phyloP scores from a whole-genome alignment of 1,284 basidiomycete genomes.

The Cystobasidium slooffiae region DNA sequence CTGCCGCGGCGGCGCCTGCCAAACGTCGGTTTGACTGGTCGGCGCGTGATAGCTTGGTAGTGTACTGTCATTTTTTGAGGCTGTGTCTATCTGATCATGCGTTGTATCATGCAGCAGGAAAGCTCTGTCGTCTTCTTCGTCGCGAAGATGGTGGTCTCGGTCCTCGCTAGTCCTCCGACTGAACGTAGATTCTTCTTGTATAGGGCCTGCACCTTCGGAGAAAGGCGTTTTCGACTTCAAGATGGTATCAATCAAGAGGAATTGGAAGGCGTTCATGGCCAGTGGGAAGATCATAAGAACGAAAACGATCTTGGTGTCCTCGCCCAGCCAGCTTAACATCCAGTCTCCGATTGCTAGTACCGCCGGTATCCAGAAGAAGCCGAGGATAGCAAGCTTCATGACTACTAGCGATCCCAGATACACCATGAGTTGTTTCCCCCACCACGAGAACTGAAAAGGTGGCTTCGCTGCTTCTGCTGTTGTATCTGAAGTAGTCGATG shows the following conservation, averaged over 20 bases:
- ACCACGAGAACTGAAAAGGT: constrained; percentile 62
- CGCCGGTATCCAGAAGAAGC: constrained; percentile 62
- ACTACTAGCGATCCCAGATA: constrained; percentile 80
- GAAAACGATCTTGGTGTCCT: constrained; percentile 54
- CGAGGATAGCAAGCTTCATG: constrained; percentile 89
- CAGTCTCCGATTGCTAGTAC: constrained; percentile 76
- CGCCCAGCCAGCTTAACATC: constrained; percentile 77
- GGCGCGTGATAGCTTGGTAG: constrained; percentile 9
- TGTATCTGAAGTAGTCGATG: background rate
- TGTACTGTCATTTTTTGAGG: background rate
- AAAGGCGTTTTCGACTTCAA: constrained; percentile 32
- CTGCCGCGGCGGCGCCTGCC: no score
- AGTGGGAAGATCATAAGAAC: constrained; percentile 93
- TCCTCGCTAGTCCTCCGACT: constrained; percentile 58
- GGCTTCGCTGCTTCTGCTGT: constrained; percentile 3
- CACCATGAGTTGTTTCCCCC: constrained; percentile 80
- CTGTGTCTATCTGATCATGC: constrained; percentile 10
- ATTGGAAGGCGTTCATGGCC: constrained; percentile 71
- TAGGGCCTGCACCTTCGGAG: background rate
- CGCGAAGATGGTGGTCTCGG: constrained; percentile 54
- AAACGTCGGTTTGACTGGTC: background rate
- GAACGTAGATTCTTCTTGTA: constrained; percentile 10
- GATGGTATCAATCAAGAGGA: constrained; percentile 59
- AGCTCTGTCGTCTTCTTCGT: constrained; percentile 62
- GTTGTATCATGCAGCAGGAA: constrained; percentile 61